Conservation (phyloP, 352 stramenopile species). For the Globisporangium barbulae region DNA sequence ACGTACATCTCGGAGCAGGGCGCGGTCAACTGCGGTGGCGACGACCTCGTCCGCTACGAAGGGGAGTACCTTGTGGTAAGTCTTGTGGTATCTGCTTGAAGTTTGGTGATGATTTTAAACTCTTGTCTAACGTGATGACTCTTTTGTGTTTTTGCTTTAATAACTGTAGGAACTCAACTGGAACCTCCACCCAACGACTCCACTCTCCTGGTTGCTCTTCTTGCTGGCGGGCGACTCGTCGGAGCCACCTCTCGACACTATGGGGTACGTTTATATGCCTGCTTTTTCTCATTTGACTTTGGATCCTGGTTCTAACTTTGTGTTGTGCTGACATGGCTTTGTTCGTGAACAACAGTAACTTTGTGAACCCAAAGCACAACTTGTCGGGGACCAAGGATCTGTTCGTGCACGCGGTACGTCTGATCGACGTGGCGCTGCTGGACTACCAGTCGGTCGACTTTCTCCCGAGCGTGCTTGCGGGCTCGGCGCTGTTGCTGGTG, state of each 20-base stretch:
- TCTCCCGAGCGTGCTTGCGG: constrained; percentile 71
- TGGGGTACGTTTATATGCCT: constrained; percentile 33
- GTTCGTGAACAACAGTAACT: constrained; percentile 34
- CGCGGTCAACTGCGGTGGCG: constrained; percentile 31
- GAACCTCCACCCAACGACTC: constrained; percentile 75
- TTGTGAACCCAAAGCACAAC: constrained; percentile 57
- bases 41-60: constrained; percentile 63
- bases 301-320: constrained; percentile 8
- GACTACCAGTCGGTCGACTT: constrained; percentile 78
- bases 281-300: not conserved
- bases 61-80: constrained; percentile 59
- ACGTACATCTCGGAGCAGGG: constrained; percentile 54
- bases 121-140: constrained; percentile 13
- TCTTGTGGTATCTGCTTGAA: constrained; percentile 6
- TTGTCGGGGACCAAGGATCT: constrained; percentile 69
- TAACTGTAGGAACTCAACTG: constrained; percentile 68
- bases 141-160: constrained; percentile 15
- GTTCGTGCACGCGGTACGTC: constrained; percentile 59
- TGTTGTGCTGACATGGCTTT: not conserved
- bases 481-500: constrained; percentile 64
- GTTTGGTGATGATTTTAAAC: not conserved
- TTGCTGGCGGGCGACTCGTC: constrained; percentile 64
- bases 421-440: constrained; percentile 73
- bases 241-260: constrained; percentile 64
- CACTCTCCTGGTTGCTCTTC: constrained; percentile 75